Evolutionary conservation across 2,329 filamentous ascomycete genomes (phyloP).

Genomic region (Cryphonectria radicalis): DNA sequence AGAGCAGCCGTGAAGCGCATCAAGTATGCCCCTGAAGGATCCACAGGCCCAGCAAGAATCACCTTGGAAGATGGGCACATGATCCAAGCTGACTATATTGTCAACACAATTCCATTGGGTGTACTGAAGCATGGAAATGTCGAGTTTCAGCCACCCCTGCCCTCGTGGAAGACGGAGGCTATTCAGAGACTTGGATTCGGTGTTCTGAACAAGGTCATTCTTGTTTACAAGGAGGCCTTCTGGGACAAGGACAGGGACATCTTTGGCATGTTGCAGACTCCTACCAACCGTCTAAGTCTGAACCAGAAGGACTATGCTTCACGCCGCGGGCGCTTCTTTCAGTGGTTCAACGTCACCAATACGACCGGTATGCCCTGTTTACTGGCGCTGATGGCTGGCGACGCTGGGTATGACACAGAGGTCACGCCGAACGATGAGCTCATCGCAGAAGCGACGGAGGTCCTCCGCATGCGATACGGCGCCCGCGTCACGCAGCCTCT

Average conservation of each 20-base stretch:
- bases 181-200: constrained; percentile 90
- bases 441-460: constrained; percentile 77
- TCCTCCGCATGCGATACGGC: constrained; percentile 78
- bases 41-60: constrained; percentile 59
- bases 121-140: constrained; percentile 85
- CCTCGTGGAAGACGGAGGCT: constrained; percentile 79
- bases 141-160: constrained; percentile 88
- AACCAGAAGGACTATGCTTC: constrained; percentile 78
- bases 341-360: constrained; percentile 96
- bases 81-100: constrained; percentile 86
- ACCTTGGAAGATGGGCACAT: constrained; percentile 77
- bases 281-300: constrained; percentile 70
- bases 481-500: constrained; percentile 67
- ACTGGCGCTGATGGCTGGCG: constrained; percentile 92
- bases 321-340: constrained; percentile 88
- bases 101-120: constrained; percentile 87
- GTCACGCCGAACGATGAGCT: constrained; percentile 74
- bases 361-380: constrained; percentile 87
- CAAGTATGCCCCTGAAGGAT: constrained; percentile 58
- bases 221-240: constrained; percentile 87
- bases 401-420: constrained; percentile 90
- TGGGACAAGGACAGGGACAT: constrained; percentile 92
- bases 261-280: constrained; percentile 85
- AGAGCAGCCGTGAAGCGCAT: constrained; percentile 75
- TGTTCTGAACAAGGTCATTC: constrained; percentile 90